Evolutionary conservation across 768 basidiomycete species (phyloP).

Genomic region (Psilocybe sp.): DNA sequence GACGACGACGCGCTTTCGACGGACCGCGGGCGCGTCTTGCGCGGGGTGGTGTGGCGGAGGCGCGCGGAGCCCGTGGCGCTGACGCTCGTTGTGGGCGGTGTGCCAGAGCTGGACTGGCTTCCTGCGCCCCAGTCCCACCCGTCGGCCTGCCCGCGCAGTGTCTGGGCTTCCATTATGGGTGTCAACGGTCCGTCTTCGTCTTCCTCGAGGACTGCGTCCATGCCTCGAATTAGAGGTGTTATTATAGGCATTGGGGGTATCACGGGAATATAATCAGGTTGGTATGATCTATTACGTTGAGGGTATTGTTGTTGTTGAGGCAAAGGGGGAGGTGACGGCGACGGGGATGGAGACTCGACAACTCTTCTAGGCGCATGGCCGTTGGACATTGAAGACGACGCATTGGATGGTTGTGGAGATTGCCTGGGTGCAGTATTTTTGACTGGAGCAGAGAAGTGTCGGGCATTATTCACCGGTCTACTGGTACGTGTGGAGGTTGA

Average conservation of each 20-base stretch:
- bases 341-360: no score
- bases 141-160: neutral
- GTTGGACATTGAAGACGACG: no score
- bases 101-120: neutral
- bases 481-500: no score
- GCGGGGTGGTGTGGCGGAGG: constrained; percentile 2
- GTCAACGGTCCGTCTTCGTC: constrained; percentile 21
- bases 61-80: constrained; percentile 4
- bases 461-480: no score
- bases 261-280: neutral
- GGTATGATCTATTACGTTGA: constrained; percentile 9
- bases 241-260: constrained; percentile 15
- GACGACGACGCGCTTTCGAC: constrained; percentile 1
- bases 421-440: no score
- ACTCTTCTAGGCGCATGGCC: no score
- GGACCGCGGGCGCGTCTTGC: constrained; percentile 5
- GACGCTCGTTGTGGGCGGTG: neutral
- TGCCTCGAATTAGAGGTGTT: constrained; percentile 4
- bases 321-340: no score
- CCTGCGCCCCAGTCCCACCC: constrained; percentile 9
- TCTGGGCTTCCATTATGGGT: constrained; percentile 10
- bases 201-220: constrained; percentile 25
- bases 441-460: no score
- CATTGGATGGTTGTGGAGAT: no score
- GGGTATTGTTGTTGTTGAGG: neutral